Conservation (phyloP, 2,329 filamentous ascomycete genomes). For the Leptodontidium sp. region DNA sequence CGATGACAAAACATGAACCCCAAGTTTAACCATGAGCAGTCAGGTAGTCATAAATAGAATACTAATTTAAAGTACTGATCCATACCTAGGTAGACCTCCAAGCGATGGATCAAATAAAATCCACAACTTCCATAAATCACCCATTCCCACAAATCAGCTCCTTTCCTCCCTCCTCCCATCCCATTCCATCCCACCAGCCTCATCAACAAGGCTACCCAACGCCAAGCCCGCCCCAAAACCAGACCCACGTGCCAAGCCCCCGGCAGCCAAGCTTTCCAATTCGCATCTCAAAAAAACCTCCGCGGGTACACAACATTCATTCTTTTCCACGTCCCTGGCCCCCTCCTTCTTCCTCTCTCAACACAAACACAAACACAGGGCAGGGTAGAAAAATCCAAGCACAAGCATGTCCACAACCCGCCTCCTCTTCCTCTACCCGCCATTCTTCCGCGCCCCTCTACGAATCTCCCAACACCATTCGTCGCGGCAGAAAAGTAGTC, state of each 20-base stretch:
- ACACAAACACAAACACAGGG: constrained; percentile 12
- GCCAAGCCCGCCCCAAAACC: background rate
- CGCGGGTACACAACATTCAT: no score
- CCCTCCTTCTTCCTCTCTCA: background rate
- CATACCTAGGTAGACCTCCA: no score
- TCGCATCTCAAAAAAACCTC: background rate
- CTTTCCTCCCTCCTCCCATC: no score
- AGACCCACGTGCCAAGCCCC: constrained; percentile 12
- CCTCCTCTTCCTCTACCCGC: constrained; percentile 74
- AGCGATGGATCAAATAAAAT: no score
- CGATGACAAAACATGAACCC: no score
- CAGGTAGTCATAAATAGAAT: no score
- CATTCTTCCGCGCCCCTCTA: constrained; percentile 62
- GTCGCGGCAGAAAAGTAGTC: constrained; percentile 29
- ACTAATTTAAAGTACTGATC: no score
- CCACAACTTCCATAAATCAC: no score
- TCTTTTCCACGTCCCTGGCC: background rate
- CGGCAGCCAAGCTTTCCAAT: background rate
- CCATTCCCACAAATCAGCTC: no score
- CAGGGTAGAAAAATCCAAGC: constrained; percentile 1
- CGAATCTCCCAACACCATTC: constrained; percentile 53
- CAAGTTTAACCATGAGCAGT: no score
- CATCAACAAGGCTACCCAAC: constrained; percentile 10
- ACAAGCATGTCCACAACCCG: constrained; percentile 65
- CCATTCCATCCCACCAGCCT: constrained; percentile 7